phyloP scores from a whole-genome alignment of 1,139 yeast genomes.

The Meyerozyma guilliermondii region DNA sequence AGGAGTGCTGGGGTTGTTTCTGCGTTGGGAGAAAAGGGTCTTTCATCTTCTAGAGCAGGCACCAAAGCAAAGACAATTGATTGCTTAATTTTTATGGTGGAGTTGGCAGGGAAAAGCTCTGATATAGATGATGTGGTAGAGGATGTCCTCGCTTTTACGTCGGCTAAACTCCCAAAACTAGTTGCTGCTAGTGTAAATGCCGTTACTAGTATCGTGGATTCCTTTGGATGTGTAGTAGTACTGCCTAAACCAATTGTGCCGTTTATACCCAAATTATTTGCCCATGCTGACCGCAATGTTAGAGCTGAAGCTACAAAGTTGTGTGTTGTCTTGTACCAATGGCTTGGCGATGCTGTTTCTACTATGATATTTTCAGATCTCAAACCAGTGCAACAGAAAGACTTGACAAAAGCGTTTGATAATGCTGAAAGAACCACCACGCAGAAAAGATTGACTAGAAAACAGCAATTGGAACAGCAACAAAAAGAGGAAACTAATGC shows the following conservation, averaged over 20 bases:
- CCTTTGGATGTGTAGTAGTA: conserved; percentile 70
- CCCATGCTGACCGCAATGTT: conserved; percentile 84
- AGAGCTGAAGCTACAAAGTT: conserved; percentile 73
- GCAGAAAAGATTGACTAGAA: conserved; percentile 57
- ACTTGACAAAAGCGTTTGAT: conserved; percentile 65
- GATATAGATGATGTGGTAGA: conserved; percentile 65
- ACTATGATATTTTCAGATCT: conserved; percentile 60
- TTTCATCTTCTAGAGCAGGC: conserved; percentile 70
- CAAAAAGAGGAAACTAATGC: conserved; percentile 13
- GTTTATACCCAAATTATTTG: conserved; percentile 62
- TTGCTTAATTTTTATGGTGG: conserved; percentile 58
- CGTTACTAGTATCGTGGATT: conserved; percentile 48
- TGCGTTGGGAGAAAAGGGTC: conserved; percentile 72
- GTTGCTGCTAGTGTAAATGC: conserved; percentile 66
- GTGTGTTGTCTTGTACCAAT: conserved; percentile 65
- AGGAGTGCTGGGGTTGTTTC: conserved; percentile 44
- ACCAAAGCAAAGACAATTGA: conserved; percentile 67
- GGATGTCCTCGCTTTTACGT: conserved; percentile 55
- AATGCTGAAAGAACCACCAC: conserved; percentile 38
- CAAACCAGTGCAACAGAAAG: conserved; percentile 91
- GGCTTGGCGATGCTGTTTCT: conserved; percentile 69
- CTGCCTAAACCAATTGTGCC: conserved; percentile 56
- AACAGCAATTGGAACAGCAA: conserved; percentile 22
- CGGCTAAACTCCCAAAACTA: conserved; percentile 70
- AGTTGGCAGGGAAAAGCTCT: conserved; percentile 36